phyloP scores from a whole-genome alignment of 1,284 basidiomycete species.

The Heterobasidion annosum region DNA sequence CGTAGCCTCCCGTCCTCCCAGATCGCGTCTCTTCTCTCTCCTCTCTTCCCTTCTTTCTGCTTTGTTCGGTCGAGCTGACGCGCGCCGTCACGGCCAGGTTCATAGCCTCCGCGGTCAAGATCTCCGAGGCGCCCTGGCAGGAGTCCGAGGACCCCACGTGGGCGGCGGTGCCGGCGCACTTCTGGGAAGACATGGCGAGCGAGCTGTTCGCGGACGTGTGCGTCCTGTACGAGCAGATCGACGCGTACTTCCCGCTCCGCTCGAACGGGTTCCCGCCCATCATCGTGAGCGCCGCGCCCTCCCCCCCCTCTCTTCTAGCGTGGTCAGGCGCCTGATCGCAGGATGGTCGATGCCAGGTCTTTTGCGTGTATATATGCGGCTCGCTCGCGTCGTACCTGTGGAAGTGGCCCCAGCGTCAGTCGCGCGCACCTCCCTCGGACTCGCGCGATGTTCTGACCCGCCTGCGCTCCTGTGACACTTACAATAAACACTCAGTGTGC shows the following conservation, averaged over 20 bases:
- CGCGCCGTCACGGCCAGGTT: not conserved
- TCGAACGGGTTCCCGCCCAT: not conserved
- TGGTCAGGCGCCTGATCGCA: too few species aligned
- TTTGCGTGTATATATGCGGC: not conserved
- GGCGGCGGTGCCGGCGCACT: not conserved
- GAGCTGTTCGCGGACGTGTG: not conserved
- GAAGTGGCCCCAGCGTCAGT: not conserved
- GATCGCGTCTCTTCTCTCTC: too few species aligned
- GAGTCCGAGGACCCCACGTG: not conserved
- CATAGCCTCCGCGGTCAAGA: not conserved
- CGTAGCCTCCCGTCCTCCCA: not conserved
- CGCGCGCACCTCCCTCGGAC: not conserved
- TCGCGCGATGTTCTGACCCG: too few species aligned
- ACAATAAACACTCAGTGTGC: not conserved
- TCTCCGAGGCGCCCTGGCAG: not conserved
- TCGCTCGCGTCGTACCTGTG: not conserved
- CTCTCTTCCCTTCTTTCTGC: too few species aligned
- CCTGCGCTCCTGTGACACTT: not conserved
- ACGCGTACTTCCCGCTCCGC: not conserved
- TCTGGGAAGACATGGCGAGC: not conserved
- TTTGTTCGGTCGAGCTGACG: too few species aligned
- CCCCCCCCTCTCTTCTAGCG: too few species aligned
- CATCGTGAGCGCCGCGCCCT: not conserved
- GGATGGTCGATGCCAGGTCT: not conserved
- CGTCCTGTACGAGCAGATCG: not conserved